phyloP scores from a whole-genome alignment of 768 basidiomycete genomes.

The Austroboletus festivus region DNA sequence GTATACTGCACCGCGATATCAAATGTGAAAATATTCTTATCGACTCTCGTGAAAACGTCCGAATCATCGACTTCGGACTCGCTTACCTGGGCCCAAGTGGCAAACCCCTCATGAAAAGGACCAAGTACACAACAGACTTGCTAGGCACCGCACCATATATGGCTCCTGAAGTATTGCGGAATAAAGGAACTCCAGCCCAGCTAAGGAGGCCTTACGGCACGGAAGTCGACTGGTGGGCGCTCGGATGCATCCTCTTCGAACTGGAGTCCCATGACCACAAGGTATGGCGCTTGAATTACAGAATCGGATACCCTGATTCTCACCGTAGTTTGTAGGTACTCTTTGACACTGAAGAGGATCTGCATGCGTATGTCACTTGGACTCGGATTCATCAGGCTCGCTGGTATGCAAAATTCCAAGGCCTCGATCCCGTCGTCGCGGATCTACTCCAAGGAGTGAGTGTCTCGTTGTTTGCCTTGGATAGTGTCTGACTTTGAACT shows the following conservation, averaged over 20 bases:
- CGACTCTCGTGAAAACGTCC: constrained; percentile 37
- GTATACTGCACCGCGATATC: constrained; percentile 66
- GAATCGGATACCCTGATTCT: neutral
- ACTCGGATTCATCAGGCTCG: too few relatives aligned
- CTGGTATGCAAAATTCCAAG: constrained; percentile 27
- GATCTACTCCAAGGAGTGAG: constrained; percentile 33
- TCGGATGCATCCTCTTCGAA: constrained; percentile 41
- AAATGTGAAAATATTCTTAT: constrained; percentile 72
- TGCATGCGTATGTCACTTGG: constrained; percentile 24
- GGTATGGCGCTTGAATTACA: constrained; percentile 15
- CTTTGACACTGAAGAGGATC: constrained; percentile 26
- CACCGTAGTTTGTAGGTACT: constrained; percentile 24
- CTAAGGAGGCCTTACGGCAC: constrained; percentile 27
- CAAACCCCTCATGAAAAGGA: constrained; percentile 10
- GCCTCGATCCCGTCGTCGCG: constrained; percentile 20
- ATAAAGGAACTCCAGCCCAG: constrained; percentile 7
- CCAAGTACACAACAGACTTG: constrained; percentile 24
- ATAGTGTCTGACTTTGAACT: neutral
- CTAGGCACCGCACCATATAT: constrained; percentile 37
- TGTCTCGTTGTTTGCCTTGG: neutral
- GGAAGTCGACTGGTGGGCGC: constrained; percentile 41
- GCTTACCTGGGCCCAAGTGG: constrained; percentile 21
- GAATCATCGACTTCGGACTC: constrained; percentile 42
- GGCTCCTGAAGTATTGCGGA: constrained; percentile 41
- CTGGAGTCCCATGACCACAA: constrained; percentile 28